These are phyloP conservation scores for Helianthus tuberosus DNA, from an alignment of 129 eudicot genomes.

Conservation along the genomic window DNA sequence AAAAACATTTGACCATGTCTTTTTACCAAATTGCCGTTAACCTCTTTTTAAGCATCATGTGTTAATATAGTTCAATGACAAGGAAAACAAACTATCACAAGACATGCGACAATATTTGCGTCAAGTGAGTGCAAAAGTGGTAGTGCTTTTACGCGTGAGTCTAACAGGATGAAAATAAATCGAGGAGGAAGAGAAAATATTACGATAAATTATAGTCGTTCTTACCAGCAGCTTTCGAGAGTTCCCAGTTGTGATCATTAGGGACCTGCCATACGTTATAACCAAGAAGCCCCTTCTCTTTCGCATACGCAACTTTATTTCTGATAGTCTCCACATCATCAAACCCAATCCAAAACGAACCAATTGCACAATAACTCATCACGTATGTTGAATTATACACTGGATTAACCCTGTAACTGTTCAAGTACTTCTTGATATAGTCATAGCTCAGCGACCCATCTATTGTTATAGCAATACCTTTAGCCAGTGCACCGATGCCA, in stretches of 20 bases:
- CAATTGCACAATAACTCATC: slow-evolving; percentile 38
- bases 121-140: no score
- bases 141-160: no score
- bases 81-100: no score
- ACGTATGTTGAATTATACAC: slow-evolving; percentile 48
- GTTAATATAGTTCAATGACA: no score
- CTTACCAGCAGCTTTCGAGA: slow-evolving; percentile 58
- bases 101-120: no score
- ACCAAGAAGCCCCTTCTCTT: slow-evolving; percentile 51
- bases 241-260: slow-evolving; percentile 55
- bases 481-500: slow-evolving; percentile 48
- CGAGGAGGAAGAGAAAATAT: no score
- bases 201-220: no score
- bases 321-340: slow-evolving; percentile 49
- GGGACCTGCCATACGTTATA: slow-evolving; percentile 63
- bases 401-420: slow-evolving; percentile 2
- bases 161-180: no score
- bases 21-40: no score
- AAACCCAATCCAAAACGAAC: slow-evolving; percentile 55
- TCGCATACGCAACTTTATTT: slow-evolving; percentile 59
- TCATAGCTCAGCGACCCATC: slow-evolving; percentile 36
- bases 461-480: slow-evolving; percentile 25
- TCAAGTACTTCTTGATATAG: slow-evolving; percentile 36
- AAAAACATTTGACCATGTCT: no score
- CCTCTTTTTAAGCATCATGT: no score